A percentile compares a stretch with the other conserved stretches of the same genome.
Conservation (phyloP, 177 flowering plant genomes). For the Vitis hybrid region DNA sequence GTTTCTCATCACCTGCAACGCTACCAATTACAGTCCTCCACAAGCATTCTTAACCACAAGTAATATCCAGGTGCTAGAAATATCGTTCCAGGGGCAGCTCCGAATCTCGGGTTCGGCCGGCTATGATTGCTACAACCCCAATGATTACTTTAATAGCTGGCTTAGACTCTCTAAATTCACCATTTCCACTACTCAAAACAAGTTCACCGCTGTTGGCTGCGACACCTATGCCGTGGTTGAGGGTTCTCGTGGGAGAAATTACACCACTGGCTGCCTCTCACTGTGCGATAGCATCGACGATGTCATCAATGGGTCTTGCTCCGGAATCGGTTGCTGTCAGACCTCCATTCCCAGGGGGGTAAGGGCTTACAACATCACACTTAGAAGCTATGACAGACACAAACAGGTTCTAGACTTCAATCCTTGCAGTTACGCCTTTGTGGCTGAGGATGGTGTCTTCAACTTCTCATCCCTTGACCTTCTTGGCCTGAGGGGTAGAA, state of each 20-base stretch:
- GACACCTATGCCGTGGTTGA: not conserved
- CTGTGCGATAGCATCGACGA: not conserved
- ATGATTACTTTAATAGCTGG: too few relatives aligned
- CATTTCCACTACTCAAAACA: conserved; percentile 9
- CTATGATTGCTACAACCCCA: too few relatives aligned
- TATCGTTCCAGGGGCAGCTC: too few relatives aligned
- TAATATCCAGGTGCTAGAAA: too few relatives aligned
- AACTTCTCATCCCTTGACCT: conserved; percentile 2
- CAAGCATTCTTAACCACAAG: too few relatives aligned
- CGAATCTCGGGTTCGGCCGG: too few relatives aligned
- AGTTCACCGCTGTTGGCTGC: conserved; percentile 17
- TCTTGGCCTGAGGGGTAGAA: too few relatives aligned
- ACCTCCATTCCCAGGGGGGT: not conserved
- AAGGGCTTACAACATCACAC: too few relatives aligned
- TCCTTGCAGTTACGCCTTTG: conserved; percentile 14
- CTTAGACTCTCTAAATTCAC: too few relatives aligned
- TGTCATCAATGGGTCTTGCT: conserved; percentile 2
- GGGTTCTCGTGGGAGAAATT: not conserved
- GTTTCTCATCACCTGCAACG: too few relatives aligned
- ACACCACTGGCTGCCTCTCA: conserved; percentile 3
- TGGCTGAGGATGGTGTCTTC: conserved; percentile 8
- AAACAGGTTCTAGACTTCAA: not conserved
- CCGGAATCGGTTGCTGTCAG: conserved; percentile 15
- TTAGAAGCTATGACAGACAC: too few relatives aligned
- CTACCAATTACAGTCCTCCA: too few relatives aligned